A percentile compares a stretch with the other conserved stretches of the same genome.
Conservation (phyloP, 805 yeast genomes). For the Metschnikowia picachoensis region DNA sequence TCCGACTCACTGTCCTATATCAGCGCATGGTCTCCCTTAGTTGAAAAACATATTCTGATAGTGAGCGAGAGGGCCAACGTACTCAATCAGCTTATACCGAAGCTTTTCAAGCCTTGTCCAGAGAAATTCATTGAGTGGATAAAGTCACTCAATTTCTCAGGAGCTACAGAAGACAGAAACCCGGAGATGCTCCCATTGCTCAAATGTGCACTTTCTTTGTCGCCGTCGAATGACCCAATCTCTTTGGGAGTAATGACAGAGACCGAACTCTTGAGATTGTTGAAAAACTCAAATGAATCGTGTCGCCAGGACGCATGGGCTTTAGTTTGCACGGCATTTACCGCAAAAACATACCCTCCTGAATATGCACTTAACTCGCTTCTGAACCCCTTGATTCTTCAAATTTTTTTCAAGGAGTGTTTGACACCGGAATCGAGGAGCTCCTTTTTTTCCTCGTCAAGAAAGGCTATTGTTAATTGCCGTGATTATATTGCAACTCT, state of each 20-base stretch:
- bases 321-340: slow-evolving; percentile 56
- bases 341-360: slow-evolving; percentile 56
- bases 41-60: slow-evolving; percentile 32
- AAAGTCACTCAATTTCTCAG: slow-evolving; percentile 7
- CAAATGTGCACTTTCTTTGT: slow-evolving; percentile 9
- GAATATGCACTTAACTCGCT: slow-evolving; percentile 42
- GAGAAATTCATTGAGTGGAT: slow-evolving; percentile 40
- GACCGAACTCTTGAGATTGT: slow-evolving; percentile 26
- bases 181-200: slow-evolving; percentile 11
- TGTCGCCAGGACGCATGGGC: slow-evolving; percentile 56
- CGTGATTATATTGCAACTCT: slow-evolving; percentile 54
- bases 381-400: slow-evolving; percentile 33
- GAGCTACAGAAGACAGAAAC: slow-evolving; percentile 4
- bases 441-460: slow-evolving; percentile 56
- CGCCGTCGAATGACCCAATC: slow-evolving; percentile 10
- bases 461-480: slow-evolving; percentile 59
- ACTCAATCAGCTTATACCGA: slow-evolving; percentile 59
- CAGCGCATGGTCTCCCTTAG: slow-evolving; percentile 44
- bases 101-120: slow-evolving; percentile 52
- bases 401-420: slow-evolving; percentile 17
- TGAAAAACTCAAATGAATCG: slow-evolving; percentile 43
- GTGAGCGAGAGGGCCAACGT: slow-evolving; percentile 42
- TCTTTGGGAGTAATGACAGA: slow-evolving; percentile 1
- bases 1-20: slow-evolving; percentile 44
- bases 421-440: slow-evolving; percentile 51